Evolutionary conservation across 108 stramenopile genomes (phyloP), one percentile per base, ranked within the genome.

Genomic region (Cyclotella choctawhatcheeana): DNA sequence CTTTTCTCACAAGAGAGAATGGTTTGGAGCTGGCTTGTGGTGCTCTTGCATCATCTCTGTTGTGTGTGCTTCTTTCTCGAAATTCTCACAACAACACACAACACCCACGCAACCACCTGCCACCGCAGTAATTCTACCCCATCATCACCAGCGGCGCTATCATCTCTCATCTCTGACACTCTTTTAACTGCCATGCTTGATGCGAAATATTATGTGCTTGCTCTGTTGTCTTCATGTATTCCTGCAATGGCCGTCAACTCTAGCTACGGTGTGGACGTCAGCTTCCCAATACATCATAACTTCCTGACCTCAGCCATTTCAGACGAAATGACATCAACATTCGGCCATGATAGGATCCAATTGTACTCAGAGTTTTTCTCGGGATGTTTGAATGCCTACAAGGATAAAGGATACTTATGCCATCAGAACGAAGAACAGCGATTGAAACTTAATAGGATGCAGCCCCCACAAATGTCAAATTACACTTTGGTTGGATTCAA

Each of bases 271-370:
- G 73, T 81, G 0, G 79, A 81, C 37, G 59, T 54, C 0, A 75
- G 74, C 45, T 81, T 73, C 51, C 79, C 79, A 10, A 70, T 81
- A 43, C 79, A 81, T 48, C 24, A 62, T 65, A 56, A 51, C 56
- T 67, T 58, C 29, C 33, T 79, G 7, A 54, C 54, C 26, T 32
- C 54, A n/a, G 24, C 74, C 0, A 14, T 27, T 14, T 50, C 64
- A 25, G 33, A 62, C 33, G 43, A 33, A 0, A 73, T 63, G 3
- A 44, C 18, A 14, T 22, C 33, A 43, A 32, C 58, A n/a, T 73
- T 73, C 32, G 63, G 63, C 5, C 10, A 35, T 22, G 55, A 67
- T 44, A 66, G 53, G 18, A 33, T 61, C 5, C 55, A 30, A 56
- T 0, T 5, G 14, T 82, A 82, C 44, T 33, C 62, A 14, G 67